Evolutionary conservation across 768 basidiomycete genomes (phyloP), one percentile per base, ranked within the genome.

Genomic region (Mycena sanguinolenta): DNA sequence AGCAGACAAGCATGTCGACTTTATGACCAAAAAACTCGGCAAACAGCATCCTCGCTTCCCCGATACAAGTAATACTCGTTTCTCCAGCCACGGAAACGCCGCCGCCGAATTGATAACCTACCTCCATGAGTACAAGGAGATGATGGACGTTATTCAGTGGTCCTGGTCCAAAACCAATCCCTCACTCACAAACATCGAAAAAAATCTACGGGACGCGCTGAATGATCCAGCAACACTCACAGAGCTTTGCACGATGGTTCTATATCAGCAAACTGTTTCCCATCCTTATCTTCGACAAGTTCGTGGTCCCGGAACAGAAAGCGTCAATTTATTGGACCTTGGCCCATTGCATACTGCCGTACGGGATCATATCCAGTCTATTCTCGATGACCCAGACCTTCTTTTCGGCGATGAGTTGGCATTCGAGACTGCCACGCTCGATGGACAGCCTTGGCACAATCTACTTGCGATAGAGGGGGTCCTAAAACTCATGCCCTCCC

Each of bases 351-450:
- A 57, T 57, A 19, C 3, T 7, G 46, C 46, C 7, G 46, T 46
- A 46, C 12, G 46, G 2, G 46, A 46, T 21, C 52, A 54, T 13
- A 54, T 54, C 52, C 52, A 30, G 75, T 44, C 6, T 9, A 46
- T 46, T 46, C 46, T 30, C 54, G 17, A 68, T 38, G 1, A 77
- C 71, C 9, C 77, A 77, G 78, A 67, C 36, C 7, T 66, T 71
- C 1, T 80, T 79, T 58, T 72, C 72, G 16, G 46, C 10, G 21
- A 46, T 10, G 46, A 46, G 17, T 10, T 46, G 46, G 46, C 46
- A 21, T 46, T 46, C 46, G 46, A 46, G 46, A 46, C 46, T 46
- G 46, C 14, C 19, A 46, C 46, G 23, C 46, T 46, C 19, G 46
- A 46, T n/a, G 46, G 46, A 46, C 19, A 46, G 46, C 19, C 19